Conservation (phyloP, 2,329 filamentous ascomycete genomes). For the Volutella citrinella region DNA sequence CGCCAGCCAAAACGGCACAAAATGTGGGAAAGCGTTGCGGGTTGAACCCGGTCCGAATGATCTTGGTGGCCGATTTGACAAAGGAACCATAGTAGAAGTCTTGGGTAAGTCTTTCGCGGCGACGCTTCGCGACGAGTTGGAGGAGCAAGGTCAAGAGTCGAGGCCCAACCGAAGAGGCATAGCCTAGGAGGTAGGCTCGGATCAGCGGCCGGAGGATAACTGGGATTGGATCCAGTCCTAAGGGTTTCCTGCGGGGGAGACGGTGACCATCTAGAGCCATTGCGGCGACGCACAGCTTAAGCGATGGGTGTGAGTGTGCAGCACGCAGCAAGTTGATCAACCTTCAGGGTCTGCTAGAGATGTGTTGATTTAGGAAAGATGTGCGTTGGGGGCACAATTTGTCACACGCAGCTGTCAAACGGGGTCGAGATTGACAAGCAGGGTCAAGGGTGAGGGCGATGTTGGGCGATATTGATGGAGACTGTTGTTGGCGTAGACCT, state of each 20-base stretch:
- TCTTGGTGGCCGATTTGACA: slow-evolving; percentile 30
- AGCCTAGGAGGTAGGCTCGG: slow-evolving; percentile 59
- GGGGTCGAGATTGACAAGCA: too few relatives aligned
- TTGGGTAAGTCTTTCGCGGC: slow-evolving; percentile 22
- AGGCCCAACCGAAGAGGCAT: slow-evolving; percentile 56
- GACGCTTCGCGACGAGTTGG: slow-evolving; percentile 43
- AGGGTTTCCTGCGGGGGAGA: slow-evolving; percentile 15
- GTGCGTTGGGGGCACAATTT: too few relatives aligned
- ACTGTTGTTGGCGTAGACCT: too few relatives aligned
- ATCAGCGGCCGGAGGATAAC: slow-evolving; percentile 52
- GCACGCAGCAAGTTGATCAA: too few relatives aligned
- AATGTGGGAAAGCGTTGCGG: slow-evolving; percentile 59
- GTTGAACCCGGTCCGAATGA: slow-evolving; percentile 51
- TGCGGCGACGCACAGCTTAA: slow-evolving; percentile 14
- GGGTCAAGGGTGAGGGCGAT: too few relatives aligned
- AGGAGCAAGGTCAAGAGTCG: slow-evolving; percentile 53
- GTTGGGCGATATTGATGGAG: too few relatives aligned
- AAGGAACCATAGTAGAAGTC: slow-evolving; percentile 30
- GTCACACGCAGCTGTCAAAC: too few relatives aligned
- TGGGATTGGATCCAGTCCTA: slow-evolving; percentile 38
- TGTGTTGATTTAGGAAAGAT: too few relatives aligned
- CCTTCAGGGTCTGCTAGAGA: too few relatives aligned
- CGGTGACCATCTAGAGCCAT: too few relatives aligned
- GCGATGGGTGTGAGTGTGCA: too few relatives aligned
- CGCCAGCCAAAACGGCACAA: slow-evolving; percentile 58